These are phyloP conservation scores for Cyberlindnera samutprakarnensis DNA, from an alignment of 805 yeast species.

Conservation along the genomic window DNA sequence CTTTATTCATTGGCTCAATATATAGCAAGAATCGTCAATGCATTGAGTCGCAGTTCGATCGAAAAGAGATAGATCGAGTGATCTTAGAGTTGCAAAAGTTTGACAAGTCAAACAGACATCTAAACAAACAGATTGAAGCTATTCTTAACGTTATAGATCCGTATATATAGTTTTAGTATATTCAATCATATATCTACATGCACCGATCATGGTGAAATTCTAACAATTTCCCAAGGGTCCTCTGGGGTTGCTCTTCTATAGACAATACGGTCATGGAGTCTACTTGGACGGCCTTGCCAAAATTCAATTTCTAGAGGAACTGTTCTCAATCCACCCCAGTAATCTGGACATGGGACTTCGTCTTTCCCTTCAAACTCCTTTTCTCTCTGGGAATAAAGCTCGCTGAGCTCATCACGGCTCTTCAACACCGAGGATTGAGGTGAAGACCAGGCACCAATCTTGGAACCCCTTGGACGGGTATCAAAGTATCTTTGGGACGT, in stretches of 20 bases:
- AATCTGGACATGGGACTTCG: constrained; percentile 83
- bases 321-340: constrained; percentile 92
- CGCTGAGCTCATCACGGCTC: constrained; percentile 57
- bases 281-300: constrained; percentile 92
- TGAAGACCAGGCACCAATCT: constrained; percentile 95
- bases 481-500: constrained; percentile 72
- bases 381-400: constrained; percentile 37
- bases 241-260: constrained; percentile 50
- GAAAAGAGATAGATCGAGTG: constrained; percentile 9
- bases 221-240: constrained; percentile 51
- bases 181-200: neutral
- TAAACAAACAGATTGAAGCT: constrained; percentile 10
- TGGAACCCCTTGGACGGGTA: constrained; percentile 88
- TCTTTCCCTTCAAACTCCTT: constrained; percentile 52
- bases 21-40: constrained; percentile 1
- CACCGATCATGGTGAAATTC: constrained; percentile 58
- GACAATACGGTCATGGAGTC: constrained; percentile 84
- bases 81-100: constrained; percentile 13
- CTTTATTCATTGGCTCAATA: constrained; percentile 14
- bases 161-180: neutral
- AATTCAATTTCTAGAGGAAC: constrained; percentile 89
- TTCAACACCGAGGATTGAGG: constrained; percentile 68
- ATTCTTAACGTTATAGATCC: constrained; percentile 5
- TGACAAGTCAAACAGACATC: constrained; percentile 8
- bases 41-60: constrained; percentile 7